Base-by-base conservation (phyloP, 2,329 filamentous ascomycete genomes). In the Taxawa tesnikishii region DNA sequence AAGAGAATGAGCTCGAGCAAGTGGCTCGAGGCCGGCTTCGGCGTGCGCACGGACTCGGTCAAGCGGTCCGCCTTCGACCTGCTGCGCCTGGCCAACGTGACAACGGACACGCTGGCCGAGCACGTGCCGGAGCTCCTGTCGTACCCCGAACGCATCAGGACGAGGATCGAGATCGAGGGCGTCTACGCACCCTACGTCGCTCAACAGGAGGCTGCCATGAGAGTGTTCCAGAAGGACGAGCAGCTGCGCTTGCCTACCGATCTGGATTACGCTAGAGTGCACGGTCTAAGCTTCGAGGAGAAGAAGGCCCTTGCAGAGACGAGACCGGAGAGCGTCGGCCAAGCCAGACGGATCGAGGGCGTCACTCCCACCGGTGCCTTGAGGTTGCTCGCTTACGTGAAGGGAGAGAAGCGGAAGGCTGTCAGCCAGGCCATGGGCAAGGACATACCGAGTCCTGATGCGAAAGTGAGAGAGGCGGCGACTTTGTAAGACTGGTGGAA, bases 281-380 rank as follows among this genome's bases (percentile, higher is more conserved):
- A 69, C 19, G 85, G 85, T 0, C 62, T 98, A 32, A 85, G 82
- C 34, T 70, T 75, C 23, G 85, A 83, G 37, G 90, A 96, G 62
- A 78, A 73, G 55, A 67, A 73, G 16, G 68, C 79, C 4, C 63
- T 98, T 21, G 68, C 71, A 37, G 61, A 65, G 3, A 80, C 83
- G 1, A 64, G 73, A 31, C 90, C 90, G 0, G 83, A 92, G 56
- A 92, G 74, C 38, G 65, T 98, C 14, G 88, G 83, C 0, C 90
- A 94, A 67, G 88, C 88, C 18, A 68, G 84, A 29, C 65, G 90
- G 10, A 73, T 94, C 8, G 90, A 98, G 56, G 88, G 88, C 3
- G 67, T 68, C n/a, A 69, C 66, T 38, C 63, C 66, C 1, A 51
- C 56, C 17, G 66, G 65, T 1, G 62, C 63, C 15, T 40, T 69